phyloP scores from a whole-genome alignment of 2,329 filamentous ascomycete genomes.

The Lasiodiplodia hormozganensis region DNA sequence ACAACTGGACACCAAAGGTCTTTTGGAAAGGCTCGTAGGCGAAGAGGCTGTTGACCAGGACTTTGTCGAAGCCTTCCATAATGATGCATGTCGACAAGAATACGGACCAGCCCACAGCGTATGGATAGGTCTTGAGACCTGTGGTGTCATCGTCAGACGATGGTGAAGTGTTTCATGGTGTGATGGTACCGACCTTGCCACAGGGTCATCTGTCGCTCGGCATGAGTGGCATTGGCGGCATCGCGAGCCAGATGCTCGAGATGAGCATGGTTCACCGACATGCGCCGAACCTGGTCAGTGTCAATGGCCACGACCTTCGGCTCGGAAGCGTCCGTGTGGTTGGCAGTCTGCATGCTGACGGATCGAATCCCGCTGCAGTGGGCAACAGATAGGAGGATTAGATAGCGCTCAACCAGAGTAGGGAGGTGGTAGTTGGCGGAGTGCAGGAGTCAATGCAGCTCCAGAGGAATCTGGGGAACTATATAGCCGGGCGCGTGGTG shows the following conservation, averaged over 20 bases:
- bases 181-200: background rate
- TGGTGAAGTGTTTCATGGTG: background rate
- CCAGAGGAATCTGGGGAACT: conserved; percentile 1
- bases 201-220: conserved; percentile 16
- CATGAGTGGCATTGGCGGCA: conserved; percentile 12
- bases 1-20: conserved; percentile 48
- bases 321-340: background rate
- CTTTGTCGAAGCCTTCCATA: conserved; percentile 90
- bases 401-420: background rate
- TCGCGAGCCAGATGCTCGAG: conserved; percentile 1
- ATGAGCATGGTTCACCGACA: conserved; percentile 9
- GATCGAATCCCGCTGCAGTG: background rate
- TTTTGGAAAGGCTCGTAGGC: conserved; percentile 53
- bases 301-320: background rate
- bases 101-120: conserved; percentile 83
- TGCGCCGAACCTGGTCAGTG: background rate
- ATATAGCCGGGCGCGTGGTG: conserved; percentile 15
- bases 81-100: conserved; percentile 85
- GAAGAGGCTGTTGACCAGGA: conserved; percentile 79
- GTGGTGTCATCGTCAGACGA: background rate
- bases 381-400: background rate
- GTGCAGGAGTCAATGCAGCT: background rate
- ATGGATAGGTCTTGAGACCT: conserved; percentile 66
- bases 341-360: background rate
- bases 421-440: background rate